Conservation (phyloP, 768 basidiomycete species). For the Macrolepiota fuliginosa region DNA sequence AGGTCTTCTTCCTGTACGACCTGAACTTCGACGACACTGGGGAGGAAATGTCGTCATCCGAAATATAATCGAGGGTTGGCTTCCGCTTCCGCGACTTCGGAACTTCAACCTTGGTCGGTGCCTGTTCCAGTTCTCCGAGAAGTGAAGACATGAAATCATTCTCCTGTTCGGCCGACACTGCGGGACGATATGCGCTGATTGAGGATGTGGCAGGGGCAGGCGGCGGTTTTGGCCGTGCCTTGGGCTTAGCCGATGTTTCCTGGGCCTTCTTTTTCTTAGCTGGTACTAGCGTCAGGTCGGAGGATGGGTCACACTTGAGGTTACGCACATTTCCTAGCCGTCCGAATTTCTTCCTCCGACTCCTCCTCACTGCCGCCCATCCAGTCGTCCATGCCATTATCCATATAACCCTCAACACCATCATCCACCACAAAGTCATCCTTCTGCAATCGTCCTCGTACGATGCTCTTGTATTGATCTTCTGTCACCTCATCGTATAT, state of each 20-base stretch:
- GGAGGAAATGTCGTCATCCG: slow-evolving; percentile 33
- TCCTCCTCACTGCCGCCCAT: slow-evolving; percentile 50
- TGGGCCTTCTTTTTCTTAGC: slow-evolving; percentile 41
- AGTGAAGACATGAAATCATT: slow-evolving; percentile 86
- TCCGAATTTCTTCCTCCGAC: slow-evolving; percentile 53
- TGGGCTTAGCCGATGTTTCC: slow-evolving; percentile 29
- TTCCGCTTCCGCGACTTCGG: slow-evolving; percentile 62
- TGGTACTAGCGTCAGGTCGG: background rate
- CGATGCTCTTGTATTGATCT: slow-evolving; percentile 84
- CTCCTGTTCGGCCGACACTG: slow-evolving; percentile 76
- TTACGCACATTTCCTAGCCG: slow-evolving; percentile 38
- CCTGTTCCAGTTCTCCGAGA: slow-evolving; percentile 66
- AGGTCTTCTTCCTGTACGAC: slow-evolving; percentile 31
- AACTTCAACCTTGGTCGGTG: slow-evolving; percentile 34
- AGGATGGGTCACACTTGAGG: slow-evolving; percentile 24
- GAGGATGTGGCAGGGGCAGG: slow-evolving; percentile 55
- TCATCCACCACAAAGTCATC: slow-evolving; percentile 98
- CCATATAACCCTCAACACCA: slow-evolving; percentile 86
- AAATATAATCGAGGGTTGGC: slow-evolving; percentile 46
- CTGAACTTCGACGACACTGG: slow-evolving; percentile 27
- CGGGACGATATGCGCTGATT: slow-evolving; percentile 79
- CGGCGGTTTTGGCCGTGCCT: slow-evolving; percentile 48
- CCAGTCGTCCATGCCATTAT: slow-evolving; percentile 98
- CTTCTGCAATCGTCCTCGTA: slow-evolving; percentile 72
- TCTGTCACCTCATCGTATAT: slow-evolving; percentile 92